These are phyloP conservation scores for Coemansia pectinata DNA, from an alignment of 192 early-diverging fungal species.

Conservation along the genomic window DNA sequence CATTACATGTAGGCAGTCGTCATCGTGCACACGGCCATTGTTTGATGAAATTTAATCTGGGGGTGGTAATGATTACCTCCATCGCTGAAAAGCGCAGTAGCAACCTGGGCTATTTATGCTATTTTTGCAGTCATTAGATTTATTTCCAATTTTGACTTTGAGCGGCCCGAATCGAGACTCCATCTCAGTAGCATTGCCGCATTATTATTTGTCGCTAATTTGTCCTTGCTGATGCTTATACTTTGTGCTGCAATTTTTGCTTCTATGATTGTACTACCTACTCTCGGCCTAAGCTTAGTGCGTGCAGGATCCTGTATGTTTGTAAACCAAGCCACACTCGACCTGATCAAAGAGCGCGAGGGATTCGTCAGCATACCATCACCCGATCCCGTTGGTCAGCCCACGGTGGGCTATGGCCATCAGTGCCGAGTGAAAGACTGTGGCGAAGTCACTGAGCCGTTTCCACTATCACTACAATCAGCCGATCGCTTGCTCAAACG, in stretches of 20 bases:
- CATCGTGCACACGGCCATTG: background rate
- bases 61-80: background rate
- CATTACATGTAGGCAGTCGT: background rate
- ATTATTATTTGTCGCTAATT: background rate
- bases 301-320: background rate
- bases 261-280: background rate
- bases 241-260: background rate
- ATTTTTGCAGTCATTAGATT: background rate
- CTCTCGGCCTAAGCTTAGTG: background rate
- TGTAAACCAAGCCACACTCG: constrained; percentile 21
- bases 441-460: constrained; percentile 9
- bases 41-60: background rate
- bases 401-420: constrained; percentile 50
- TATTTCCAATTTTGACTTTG: background rate
- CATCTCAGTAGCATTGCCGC: too few relatives aligned
- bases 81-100: background rate
- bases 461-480: constrained; percentile 13
- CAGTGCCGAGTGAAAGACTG: constrained; percentile 29
- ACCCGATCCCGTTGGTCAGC: constrained; percentile 44
- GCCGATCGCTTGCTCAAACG: constrained; percentile 32
- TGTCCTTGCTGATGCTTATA: background rate
- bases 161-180: background rate
- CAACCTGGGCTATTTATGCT: background rate
- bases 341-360: constrained; percentile 38
- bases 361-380: constrained; percentile 30